Evolutionary conservation across 2,329 filamentous ascomycete species (phyloP).

Genomic region (Verruconis gallopava): DNA sequence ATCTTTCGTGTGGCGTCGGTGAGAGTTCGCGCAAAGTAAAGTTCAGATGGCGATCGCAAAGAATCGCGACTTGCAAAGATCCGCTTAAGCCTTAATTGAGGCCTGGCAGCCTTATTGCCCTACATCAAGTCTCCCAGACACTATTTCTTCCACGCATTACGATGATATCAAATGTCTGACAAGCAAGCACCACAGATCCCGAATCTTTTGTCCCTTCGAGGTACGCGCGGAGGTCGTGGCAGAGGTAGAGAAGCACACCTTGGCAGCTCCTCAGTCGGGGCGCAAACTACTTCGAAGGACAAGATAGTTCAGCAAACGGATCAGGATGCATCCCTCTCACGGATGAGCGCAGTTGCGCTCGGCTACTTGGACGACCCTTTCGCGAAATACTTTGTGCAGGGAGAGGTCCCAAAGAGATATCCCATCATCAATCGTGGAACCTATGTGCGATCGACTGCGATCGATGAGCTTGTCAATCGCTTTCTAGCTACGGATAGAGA

Average conservation of each 20-base stretch:
- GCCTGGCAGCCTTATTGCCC: too few relatives aligned
- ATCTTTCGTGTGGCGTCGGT: too few relatives aligned
- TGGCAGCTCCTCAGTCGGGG: slow-evolving; percentile 16
- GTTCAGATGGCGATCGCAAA: too few relatives aligned
- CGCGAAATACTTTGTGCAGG: slow-evolving; percentile 53
- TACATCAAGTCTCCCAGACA: too few relatives aligned
- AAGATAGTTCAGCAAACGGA: slow-evolving; percentile 77
- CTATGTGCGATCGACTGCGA: slow-evolving; percentile 75
- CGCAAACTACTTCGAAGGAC: slow-evolving; percentile 41
- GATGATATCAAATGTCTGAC: slow-evolving; percentile 2
- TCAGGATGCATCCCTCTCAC: slow-evolving; percentile 76
- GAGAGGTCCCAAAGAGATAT: slow-evolving; percentile 49
- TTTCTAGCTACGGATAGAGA: slow-evolving; percentile 46
- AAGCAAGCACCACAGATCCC: slow-evolving; percentile 2
- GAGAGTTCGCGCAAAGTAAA: too few relatives aligned
- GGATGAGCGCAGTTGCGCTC: slow-evolving; percentile 73
- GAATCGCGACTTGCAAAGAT: too few relatives aligned
- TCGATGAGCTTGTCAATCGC: slow-evolving; percentile 61
- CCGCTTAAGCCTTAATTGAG: too few relatives aligned
- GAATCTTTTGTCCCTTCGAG: slow-evolving; percentile 24
- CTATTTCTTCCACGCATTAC: too few relatives aligned
- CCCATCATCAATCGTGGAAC: slow-evolving; percentile 97
- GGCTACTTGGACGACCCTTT: slow-evolving; percentile 79
- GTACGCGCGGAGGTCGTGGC: slow-evolving; percentile 31
- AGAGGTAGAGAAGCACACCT: slow-evolving; percentile 14